Conservation (phyloP, 352 stramenopile genomes). For the Paralagenidium karlingii region DNA sequence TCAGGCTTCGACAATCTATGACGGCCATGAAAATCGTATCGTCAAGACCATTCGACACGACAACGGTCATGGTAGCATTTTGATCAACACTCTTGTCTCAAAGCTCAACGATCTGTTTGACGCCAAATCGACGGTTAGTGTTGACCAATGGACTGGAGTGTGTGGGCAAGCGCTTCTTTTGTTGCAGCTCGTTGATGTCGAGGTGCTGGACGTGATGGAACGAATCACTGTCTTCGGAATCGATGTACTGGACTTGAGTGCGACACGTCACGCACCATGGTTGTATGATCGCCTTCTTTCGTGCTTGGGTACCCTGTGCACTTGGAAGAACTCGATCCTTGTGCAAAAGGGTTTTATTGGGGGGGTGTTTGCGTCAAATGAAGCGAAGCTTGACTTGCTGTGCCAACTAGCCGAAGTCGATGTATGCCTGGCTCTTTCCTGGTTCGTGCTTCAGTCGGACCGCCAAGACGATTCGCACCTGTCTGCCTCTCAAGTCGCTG, state of each 20-base stretch:
- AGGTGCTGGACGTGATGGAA: no score
- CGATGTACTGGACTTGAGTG: no score
- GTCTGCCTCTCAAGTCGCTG: no score
- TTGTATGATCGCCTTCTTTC: slow-evolving; percentile 42
- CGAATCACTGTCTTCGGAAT: no score
- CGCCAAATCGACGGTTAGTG: slow-evolving; percentile 10
- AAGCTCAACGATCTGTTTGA: slow-evolving; percentile 38
- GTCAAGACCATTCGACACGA: no score
- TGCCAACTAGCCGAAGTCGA: slow-evolving; percentile 50
- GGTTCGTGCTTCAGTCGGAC: slow-evolving; percentile 49
- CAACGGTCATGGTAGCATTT: slow-evolving; percentile 9
- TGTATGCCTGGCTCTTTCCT: slow-evolving; percentile 57
- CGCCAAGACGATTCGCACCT: no score
- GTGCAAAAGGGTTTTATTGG: slow-evolving; percentile 27
- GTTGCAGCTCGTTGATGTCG: no score
- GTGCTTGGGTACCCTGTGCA: slow-evolving; percentile 39
- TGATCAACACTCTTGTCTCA: slow-evolving; percentile 32
- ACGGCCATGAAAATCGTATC: no score
- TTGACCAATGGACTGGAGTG: no score
- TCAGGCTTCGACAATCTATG: no score
- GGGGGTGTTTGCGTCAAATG: slow-evolving; percentile 10
- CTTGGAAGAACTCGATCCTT: slow-evolving; percentile 23
- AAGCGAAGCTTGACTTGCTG: slow-evolving; percentile 19
- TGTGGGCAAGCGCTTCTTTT: no score
- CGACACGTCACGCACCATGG: no score